Conservation (phyloP, 2,329 filamentous ascomycete species). For the Colletotrichum sp. region DNA sequence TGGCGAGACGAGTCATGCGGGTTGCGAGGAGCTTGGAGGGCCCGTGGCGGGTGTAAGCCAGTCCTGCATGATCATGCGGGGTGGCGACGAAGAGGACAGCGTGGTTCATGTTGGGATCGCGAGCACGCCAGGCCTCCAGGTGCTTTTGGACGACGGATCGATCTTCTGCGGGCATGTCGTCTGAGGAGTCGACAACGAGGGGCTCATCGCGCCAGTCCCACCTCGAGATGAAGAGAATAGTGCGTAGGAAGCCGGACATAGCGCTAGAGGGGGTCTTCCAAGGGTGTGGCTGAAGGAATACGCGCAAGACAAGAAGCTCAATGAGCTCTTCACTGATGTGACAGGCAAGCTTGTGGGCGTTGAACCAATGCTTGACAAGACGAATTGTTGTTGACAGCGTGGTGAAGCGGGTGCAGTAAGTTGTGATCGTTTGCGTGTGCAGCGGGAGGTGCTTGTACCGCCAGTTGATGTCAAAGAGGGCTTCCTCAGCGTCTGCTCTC, state of each 20-base stretch:
- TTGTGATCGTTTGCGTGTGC: conserved; percentile 81
- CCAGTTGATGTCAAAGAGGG: conserved; percentile 73
- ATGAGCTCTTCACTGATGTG: conserved; percentile 83
- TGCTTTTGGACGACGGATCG: conserved; percentile 69
- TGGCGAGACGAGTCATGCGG: conserved; percentile 81
- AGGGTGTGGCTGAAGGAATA: conserved; percentile 82
- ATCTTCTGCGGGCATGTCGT: conserved; percentile 65
- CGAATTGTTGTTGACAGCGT: conserved; percentile 83
- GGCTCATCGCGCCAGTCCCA: conserved; percentile 94
- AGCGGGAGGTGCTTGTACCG: conserved; percentile 74
- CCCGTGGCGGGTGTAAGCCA: conserved; percentile 73
- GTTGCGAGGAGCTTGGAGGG: conserved; percentile 84
- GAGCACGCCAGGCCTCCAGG: conserved; percentile 83
- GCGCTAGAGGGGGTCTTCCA: conserved; percentile 79
- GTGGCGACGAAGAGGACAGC: conserved; percentile 83
- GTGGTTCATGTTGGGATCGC: conserved; percentile 87
- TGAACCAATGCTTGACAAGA: conserved; percentile 89
- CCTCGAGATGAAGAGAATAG: conserved; percentile 76
- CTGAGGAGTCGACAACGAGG: conserved; percentile 77
- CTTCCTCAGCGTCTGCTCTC: conserved; percentile 71
- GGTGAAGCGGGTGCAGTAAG: conserved; percentile 79
- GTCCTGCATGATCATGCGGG: conserved; percentile 76
- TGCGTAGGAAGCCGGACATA: conserved; percentile 80
- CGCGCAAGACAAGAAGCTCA: conserved; percentile 79
- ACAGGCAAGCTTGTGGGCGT: conserved; percentile 75